Evolutionary conservation across 495 filamentous ascomycete species (phyloP).

Genomic region (Aspergillus cavernicola): DNA sequence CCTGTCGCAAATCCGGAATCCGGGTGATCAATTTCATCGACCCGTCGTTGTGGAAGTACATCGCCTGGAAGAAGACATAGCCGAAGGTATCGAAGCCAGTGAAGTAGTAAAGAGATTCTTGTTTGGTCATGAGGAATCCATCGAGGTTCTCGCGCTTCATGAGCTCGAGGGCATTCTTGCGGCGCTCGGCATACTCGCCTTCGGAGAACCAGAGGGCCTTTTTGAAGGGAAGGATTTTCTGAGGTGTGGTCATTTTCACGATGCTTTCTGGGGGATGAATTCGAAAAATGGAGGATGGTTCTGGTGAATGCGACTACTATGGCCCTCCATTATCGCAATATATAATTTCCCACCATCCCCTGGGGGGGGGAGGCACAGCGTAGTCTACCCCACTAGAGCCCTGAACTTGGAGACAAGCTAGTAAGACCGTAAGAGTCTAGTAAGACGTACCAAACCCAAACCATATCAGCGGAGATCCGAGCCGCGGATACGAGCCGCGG

Average conservation of each 20-base stretch:
- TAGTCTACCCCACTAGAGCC: too few relatives aligned
- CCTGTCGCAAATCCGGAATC: constrained; percentile 23
- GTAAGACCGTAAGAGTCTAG: too few relatives aligned
- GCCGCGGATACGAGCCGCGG: too few relatives aligned
- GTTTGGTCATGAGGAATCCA: constrained; percentile 24
- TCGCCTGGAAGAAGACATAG: constrained; percentile 27
- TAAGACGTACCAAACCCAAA: too few relatives aligned
- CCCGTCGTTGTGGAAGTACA: constrained; percentile 26
- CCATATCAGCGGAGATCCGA: too few relatives aligned
- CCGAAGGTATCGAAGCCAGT: constrained; percentile 26
- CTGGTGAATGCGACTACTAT: too few relatives aligned
- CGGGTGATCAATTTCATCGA: constrained; percentile 22
- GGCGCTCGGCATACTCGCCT: constrained; percentile 16
- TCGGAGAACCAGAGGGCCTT: constrained; percentile 21
- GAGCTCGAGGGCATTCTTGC: constrained; percentile 11
- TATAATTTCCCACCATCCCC: too few relatives aligned
- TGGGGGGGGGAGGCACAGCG: too few relatives aligned
- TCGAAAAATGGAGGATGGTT: too few relatives aligned
- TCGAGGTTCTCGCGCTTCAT: constrained; percentile 25
- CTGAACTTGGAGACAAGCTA: too few relatives aligned
- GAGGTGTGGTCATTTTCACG: constrained; percentile 13
- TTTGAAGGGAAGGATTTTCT: constrained; percentile 21
- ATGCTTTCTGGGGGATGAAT: too few relatives aligned
- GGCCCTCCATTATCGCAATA: too few relatives aligned
- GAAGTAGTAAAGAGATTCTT: constrained; percentile 26